Conservation (phyloP, 2,329 filamentous ascomycete genomes). For the Magnaporthiopsis rhizophila region DNA sequence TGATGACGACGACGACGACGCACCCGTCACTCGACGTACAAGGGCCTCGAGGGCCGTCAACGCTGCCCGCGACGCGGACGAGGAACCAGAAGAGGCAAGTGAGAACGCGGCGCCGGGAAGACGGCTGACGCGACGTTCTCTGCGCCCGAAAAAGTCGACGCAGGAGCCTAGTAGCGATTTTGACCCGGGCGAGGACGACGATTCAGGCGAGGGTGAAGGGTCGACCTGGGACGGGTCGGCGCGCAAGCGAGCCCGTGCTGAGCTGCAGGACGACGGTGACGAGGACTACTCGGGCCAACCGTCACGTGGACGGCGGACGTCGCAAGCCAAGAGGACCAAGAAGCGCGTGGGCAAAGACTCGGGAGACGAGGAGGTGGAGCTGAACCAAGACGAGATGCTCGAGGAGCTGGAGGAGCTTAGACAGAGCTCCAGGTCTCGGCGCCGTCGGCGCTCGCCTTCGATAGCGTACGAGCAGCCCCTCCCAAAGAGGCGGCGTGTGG, state of each 20-base stretch:
- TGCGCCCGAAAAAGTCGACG: conserved; percentile 35
- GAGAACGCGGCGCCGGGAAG: conserved; percentile 25
- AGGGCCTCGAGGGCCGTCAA: neutral
- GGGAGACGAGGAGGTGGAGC: conserved; percentile 44
- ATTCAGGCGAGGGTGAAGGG: conserved; percentile 46
- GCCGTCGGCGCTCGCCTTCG: conserved; percentile 44
- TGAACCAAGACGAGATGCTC: conserved; percentile 57
- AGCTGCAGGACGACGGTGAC: conserved; percentile 31
- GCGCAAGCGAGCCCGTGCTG: conserved; percentile 23
- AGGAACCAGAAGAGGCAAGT: conserved; percentile 20
- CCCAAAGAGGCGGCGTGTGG: conserved; percentile 42
- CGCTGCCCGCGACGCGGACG: conserved; percentile 20
- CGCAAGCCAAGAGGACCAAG: conserved; percentile 12
- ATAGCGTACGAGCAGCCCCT: conserved; percentile 51
- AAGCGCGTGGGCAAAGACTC: conserved; percentile 32
- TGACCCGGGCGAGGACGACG: conserved; percentile 43
- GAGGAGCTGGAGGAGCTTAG: conserved; percentile 58
- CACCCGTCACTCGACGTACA: conserved; percentile 39
- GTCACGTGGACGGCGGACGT: conserved; percentile 37
- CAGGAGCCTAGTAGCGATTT: conserved; percentile 54
- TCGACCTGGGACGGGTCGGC: conserved; percentile 24
- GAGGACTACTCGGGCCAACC: conserved; percentile 41
- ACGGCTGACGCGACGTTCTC: conserved; percentile 39
- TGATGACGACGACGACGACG: conserved; percentile 26
- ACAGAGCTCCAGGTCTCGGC: conserved; percentile 43